Evolutionary conservation across 2,329 filamentous ascomycete species (phyloP).

Genomic region (Lojkania enalia): DNA sequence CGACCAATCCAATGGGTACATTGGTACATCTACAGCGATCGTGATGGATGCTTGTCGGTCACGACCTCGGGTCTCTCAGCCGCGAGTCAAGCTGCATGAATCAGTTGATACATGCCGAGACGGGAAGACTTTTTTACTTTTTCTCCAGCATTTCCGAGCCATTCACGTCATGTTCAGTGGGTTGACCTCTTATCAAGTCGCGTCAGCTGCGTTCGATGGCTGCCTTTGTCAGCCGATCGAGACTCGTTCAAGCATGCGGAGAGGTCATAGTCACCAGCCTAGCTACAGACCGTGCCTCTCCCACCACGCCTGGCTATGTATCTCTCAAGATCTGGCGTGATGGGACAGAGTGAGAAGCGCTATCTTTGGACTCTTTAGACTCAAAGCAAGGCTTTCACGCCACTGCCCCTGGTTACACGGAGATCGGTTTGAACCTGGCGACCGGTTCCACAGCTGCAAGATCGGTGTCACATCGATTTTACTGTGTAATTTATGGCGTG

Average conservation of each 20-base stretch:
- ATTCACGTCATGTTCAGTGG: no score
- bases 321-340: no score
- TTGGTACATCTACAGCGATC: neutral
- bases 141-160: neutral
- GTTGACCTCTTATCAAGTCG: slow-evolving; percentile 1
- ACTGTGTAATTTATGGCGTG: slow-evolving; percentile 31
- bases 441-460: slow-evolving; percentile 44
- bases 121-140: slow-evolving; percentile 2
- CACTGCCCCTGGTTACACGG: slow-evolving; percentile 32
- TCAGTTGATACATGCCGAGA: neutral
- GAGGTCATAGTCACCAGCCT: neutral
- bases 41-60: neutral
- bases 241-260: neutral
- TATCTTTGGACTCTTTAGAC: slow-evolving; percentile 18
- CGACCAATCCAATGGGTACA: neutral
- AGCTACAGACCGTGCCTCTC: slow-evolving; percentile 2
- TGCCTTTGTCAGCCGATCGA: neutral
- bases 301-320: no score
- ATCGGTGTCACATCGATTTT: slow-evolving; percentile 38
- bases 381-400: slow-evolving; percentile 18
- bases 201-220: neutral
- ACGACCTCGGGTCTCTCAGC: neutral
- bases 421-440: slow-evolving; percentile 40
- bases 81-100: slow-evolving; percentile 5
- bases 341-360: neutral